A percentile compares a stretch with the other conserved stretches of the same genome.
Conservation (phyloP, 768 basidiomycete species). For the Termitomyces eurrhizus region DNA sequence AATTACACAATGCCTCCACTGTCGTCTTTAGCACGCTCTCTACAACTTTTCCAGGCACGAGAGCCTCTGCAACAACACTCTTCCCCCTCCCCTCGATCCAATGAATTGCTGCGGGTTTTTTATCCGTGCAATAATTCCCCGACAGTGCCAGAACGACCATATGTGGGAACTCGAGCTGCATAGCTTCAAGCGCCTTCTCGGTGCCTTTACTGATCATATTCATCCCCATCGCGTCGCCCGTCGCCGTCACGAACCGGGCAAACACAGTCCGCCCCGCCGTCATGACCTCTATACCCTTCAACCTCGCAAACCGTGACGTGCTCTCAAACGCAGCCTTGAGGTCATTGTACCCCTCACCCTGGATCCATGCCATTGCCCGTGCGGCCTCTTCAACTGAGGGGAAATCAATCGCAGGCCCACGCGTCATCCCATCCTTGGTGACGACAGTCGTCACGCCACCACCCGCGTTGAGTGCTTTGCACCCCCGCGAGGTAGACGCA, state of each 20-base stretch:
- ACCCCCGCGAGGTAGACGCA: constrained; percentile 94
- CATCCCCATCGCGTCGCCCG: constrained; percentile 99
- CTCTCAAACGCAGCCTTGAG: constrained; percentile 89
- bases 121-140: constrained; percentile 99
- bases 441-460: constrained; percentile 95
- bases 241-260: constrained; percentile 90
- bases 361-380: constrained; percentile 86
- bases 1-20: constrained; percentile 80
- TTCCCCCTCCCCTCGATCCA: constrained; percentile 99
- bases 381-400: constrained; percentile 77
- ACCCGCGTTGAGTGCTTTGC: constrained; percentile 95
- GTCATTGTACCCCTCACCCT: constrained; percentile 64
- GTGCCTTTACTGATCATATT: constrained; percentile 99
- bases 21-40: constrained; percentile 93
- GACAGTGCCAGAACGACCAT: constrained; percentile 90
- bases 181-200: constrained; percentile 84
- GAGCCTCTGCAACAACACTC: constrained; percentile 94
- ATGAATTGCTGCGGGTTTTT: constrained; percentile 99
- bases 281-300: constrained; percentile 82
- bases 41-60: constrained; percentile 86
- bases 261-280: constrained; percentile 92
- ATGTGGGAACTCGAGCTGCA: constrained; percentile 78
- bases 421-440: constrained; percentile 93
- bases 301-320: constrained; percentile 88
- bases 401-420: constrained; percentile 98